A percentile compares a stretch with the other conserved stretches of the same genome.
Evolutionary conservation across 768 basidiomycete genomes (phyloP).

Genomic region (Auriscalpium vulgare): DNA sequence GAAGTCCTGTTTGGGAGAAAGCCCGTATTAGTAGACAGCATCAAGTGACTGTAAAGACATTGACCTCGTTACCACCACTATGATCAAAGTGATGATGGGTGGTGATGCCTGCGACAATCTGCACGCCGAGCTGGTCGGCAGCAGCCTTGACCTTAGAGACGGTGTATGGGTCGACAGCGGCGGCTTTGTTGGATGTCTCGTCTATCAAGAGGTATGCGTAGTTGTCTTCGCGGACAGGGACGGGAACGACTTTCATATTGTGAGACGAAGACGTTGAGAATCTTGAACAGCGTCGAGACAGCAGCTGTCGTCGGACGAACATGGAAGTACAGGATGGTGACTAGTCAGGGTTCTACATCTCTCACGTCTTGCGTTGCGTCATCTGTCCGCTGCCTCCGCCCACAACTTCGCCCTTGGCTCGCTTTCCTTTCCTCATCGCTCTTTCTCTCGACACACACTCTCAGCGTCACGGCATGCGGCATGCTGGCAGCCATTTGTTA

Average conservation of each 20-base stretch:
- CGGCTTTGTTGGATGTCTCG: constrained; percentile 55
- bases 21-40: not conserved
- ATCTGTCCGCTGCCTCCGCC: too few species aligned
- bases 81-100: constrained; percentile 94
- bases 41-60: constrained; percentile 12
- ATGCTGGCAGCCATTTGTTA: too few species aligned
- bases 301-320: too few species aligned
- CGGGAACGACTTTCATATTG: constrained; percentile 67
- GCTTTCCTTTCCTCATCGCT: too few species aligned
- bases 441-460: too few species aligned
- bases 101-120: constrained; percentile 68
- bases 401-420: too few species aligned
- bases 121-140: constrained; percentile 53
- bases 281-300: too few species aligned
- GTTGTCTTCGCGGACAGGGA: constrained; percentile 77
- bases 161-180: constrained; percentile 77
- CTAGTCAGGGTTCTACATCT: too few species aligned
- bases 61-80: constrained; percentile 77
- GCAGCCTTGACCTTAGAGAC: constrained; percentile 57
- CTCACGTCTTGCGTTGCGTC: too few species aligned
- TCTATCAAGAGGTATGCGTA: constrained; percentile 82
- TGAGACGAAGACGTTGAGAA: constrained; percentile 16
- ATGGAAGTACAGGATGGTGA: too few species aligned
- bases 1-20: constrained; percentile 29
- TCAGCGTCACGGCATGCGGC: too few species aligned